Conservation (phyloP, 2,329 filamentous ascomycete genomes). For the Coniochaeta prunicola region DNA sequence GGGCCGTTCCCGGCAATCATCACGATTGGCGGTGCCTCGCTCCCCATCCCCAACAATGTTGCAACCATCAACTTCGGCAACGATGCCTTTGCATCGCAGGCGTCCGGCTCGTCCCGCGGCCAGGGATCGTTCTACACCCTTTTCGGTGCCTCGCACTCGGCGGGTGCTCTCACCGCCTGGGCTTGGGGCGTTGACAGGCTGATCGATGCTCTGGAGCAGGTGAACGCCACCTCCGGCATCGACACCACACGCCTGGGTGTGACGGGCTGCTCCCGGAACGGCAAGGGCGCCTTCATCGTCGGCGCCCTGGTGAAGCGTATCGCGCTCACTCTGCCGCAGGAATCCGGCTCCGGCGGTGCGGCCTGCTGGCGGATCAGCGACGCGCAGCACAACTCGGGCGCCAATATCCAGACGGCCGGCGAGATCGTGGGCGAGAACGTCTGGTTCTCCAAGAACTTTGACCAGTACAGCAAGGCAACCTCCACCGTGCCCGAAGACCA, state of each 20-base stretch:
- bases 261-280: constrained; percentile 58
- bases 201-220: constrained; percentile 50
- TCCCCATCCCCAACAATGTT: constrained; percentile 47
- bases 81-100: constrained; percentile 47
- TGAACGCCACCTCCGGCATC: constrained; percentile 37
- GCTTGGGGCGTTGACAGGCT: constrained; percentile 55
- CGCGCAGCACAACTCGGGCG: constrained; percentile 39
- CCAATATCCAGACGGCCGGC: constrained; percentile 52
- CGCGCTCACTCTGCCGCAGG: constrained; percentile 54
- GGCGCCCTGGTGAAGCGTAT: constrained; percentile 52
- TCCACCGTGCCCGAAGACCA: constrained; percentile 46
- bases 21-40: constrained; percentile 43
- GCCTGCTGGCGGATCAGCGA: constrained; percentile 54
- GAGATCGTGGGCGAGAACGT: constrained; percentile 56
- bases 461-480: constrained; percentile 40
- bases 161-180: constrained; percentile 55
- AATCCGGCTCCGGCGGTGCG: constrained; percentile 53
- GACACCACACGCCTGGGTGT: constrained; percentile 44
- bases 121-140: constrained; percentile 53
- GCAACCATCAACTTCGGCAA: constrained; percentile 54
- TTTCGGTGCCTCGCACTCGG: constrained; percentile 46
- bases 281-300: constrained; percentile 56
- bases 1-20: constrained; percentile 51
- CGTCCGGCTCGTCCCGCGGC: constrained; percentile 38
- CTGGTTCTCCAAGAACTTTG: constrained; percentile 53